These are phyloP conservation scores for Paecilomyces dactylethromorphus DNA, from an alignment of 2,329 filamentous ascomycete species.

Conservation along the genomic window DNA sequence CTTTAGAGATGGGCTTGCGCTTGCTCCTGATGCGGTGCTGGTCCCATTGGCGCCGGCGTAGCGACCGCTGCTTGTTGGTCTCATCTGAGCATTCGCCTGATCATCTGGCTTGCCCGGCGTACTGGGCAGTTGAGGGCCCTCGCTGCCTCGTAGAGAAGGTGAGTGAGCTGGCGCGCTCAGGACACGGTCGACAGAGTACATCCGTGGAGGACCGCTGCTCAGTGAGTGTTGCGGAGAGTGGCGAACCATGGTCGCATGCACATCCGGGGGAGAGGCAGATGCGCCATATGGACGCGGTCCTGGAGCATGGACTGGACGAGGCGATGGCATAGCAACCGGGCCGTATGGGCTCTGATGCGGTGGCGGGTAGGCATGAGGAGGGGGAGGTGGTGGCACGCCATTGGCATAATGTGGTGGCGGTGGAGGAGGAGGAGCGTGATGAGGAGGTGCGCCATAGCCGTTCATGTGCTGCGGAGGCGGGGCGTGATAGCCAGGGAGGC, in stretches of 20 bases:
- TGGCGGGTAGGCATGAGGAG: conserved; percentile 24
- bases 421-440: conserved; percentile 27
- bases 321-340: conserved; percentile 26
- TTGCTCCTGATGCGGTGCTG: conserved; percentile 50
- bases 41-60: conserved; percentile 9
- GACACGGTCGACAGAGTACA: conserved; percentile 32
- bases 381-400: conserved; percentile 27
- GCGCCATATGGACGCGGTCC: conserved; percentile 27
- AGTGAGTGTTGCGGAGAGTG: conserved; percentile 31
- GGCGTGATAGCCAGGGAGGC: conserved; percentile 21
- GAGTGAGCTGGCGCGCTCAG: conserved; percentile 27
- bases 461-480: conserved; percentile 9
- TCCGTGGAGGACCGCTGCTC: conserved; percentile 26
- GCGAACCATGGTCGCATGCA: conserved; percentile 29
- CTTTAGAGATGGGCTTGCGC: conserved; percentile 67
- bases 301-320: conserved; percentile 25
- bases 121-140: conserved; percentile 27
- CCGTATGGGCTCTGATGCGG: conserved; percentile 35
- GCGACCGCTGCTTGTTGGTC: conserved; percentile 19
- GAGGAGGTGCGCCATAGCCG: conserved; percentile 9
- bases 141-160: conserved; percentile 27
- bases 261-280: conserved; percentile 30
- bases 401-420: conserved; percentile 40
- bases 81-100: conserved; percentile 15
- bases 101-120: conserved; percentile 26